Evolutionary conservation across 345 rosid genomes (phyloP), one percentile per base, ranked within the genome.

Genomic region (Viola odorata): DNA sequence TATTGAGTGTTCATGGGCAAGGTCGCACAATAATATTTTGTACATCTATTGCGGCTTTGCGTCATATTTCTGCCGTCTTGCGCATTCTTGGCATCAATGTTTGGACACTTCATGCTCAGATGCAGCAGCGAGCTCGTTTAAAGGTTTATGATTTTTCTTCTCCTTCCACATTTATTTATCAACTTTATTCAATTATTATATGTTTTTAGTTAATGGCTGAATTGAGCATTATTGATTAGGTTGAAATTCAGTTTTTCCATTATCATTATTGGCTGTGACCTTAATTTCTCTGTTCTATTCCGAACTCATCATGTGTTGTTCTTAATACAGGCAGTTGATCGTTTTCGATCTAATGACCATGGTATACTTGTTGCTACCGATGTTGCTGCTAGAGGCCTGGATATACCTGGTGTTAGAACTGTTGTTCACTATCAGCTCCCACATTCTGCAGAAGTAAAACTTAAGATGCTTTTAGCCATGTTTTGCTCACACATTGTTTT

Each of bases 381-480:
- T 86, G 91, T 94, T 74, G 99, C 92, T 48, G 99, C 97, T 56
- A 86, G 97, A 79, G 99, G 99, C 44, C 87, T 94, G 66, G 99
- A 94, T 81, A 86, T 94, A 68, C 91, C 92, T 58, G 90, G 87
- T 78, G 85, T 94, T 53, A 84, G 96, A 76, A 94, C 97, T 70
- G 82, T 94, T 64, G 73, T 94, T 77, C 97, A 88, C 79, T 94
- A 91, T 78, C 97, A 94, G 75, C 99, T 94, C 73, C 99, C 99
- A 39, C 97, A 90, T 85, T 82, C 97, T 10, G 92, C 99, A 36
- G 96, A 86, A 72, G 97, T 94, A 78, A 57, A 69, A 40, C 58
- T 23, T 57, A 45, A 49, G 55, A 65, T 47, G 6, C 60, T 55
- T 45, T 48, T 63, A 5, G 4, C 58, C 7, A 15, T 45, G 7